phyloP scores from a whole-genome alignment of 2,329 filamentous ascomycete genomes.

The Trichoderma koningiopsis region DNA sequence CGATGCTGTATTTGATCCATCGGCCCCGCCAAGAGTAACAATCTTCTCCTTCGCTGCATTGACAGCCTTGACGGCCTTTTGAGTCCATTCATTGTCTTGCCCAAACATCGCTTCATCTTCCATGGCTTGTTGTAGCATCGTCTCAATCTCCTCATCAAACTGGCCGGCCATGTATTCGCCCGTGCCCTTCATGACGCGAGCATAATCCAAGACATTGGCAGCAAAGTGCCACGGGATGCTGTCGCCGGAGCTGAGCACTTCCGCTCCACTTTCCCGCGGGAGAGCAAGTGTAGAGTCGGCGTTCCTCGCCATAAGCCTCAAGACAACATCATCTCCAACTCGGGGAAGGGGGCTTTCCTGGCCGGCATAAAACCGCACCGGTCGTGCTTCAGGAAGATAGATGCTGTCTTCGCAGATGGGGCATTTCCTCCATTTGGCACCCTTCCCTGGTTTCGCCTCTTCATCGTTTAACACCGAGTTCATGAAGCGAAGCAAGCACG shows the following conservation, averaged over 20 bases:
- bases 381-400: conserved; percentile 86
- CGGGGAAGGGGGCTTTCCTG: conserved; percentile 80
- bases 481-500: conserved; percentile 95
- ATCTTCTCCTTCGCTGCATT: conserved; percentile 75
- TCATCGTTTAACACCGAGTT: conserved; percentile 75
- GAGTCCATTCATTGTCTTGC: conserved; percentile 90
- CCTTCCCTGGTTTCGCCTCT: conserved; percentile 67
- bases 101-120: conserved; percentile 91
- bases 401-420: conserved; percentile 93
- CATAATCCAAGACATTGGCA: conserved; percentile 91
- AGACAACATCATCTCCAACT: conserved; percentile 85
- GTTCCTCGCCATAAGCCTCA: conserved; percentile 81
- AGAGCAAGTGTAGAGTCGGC: conserved; percentile 83
- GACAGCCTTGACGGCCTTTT: conserved; percentile 77
- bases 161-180: conserved; percentile 83
- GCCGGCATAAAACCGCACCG: conserved; percentile 87
- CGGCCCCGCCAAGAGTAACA: conserved; percentile 44
- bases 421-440: conserved; percentile 86
- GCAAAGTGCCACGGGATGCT: conserved; percentile 95
- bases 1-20: conserved; percentile 30
- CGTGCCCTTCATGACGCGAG: conserved; percentile 91
- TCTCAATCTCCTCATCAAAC: conserved; percentile 75
- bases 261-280: conserved; percentile 75
- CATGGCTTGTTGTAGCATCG: conserved; percentile 73
- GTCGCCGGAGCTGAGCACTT: conserved; percentile 67